Percentiles rank a stretch among this genome's conserved stretches.
phyloP scores from a whole-genome alignment of 257 asterid species.

The Nyctanthes arbortristis region DNA sequence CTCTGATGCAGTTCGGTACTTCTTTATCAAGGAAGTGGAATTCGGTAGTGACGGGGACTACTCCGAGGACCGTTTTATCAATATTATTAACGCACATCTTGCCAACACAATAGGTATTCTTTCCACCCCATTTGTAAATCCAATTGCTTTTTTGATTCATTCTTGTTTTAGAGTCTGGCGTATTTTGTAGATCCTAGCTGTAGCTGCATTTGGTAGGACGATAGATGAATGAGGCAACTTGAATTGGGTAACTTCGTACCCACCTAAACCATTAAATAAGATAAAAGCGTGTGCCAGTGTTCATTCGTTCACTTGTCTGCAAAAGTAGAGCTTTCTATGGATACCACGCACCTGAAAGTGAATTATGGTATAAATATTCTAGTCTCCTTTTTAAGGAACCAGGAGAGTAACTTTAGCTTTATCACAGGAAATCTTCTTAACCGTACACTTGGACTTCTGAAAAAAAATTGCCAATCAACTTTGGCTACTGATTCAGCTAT shows the following conservation, averaged over 20 bases:
- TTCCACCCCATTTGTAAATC: constrained; percentile 5
- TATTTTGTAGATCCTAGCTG: not conserved
- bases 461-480: constrained; percentile 82
- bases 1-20: constrained; percentile 93
- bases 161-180: not conserved
- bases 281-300: not conserved
- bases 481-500: constrained; percentile 65
- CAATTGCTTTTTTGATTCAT: constrained; percentile 9
- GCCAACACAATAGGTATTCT: constrained; percentile 89
- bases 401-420: constrained; percentile 23
- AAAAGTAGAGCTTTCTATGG: not conserved
- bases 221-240: constrained; percentile 10
- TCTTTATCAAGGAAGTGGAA: constrained; percentile 95
- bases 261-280: not conserved
- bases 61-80: constrained; percentile 93
- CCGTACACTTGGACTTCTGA: constrained; percentile 92
- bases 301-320: not conserved
- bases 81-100: constrained; percentile 81
- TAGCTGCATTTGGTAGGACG: not conserved
- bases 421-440: constrained; percentile 90
- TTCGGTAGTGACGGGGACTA: constrained; percentile 94
- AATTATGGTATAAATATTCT: not conserved
- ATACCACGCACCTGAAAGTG: not conserved
- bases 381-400: not conserved
- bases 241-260: not conserved